Conservation (phyloP, 495 filamentous ascomycete species). For the Aspergillus indologenus region DNA sequence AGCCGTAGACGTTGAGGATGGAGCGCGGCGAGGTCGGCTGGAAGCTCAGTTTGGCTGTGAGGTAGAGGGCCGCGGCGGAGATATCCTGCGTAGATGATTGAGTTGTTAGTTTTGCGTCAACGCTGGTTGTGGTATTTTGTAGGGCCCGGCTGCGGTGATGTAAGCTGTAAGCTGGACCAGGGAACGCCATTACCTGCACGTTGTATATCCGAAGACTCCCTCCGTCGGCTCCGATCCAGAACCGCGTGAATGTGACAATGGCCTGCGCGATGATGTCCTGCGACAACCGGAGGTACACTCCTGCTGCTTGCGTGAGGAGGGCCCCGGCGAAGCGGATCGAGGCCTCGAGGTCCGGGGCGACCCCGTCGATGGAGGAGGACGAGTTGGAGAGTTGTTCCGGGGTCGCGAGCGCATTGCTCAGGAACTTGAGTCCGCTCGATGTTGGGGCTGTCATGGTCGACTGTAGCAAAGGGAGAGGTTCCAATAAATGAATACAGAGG, state of each 20-base stretch:
- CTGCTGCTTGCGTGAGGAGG: conserved; percentile 82
- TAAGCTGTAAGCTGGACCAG: too few relatives aligned
- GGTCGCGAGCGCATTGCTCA: conserved; percentile 86
- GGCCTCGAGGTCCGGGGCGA: conserved; percentile 76
- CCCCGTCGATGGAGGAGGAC: conserved; percentile 61
- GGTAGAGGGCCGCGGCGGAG: conserved; percentile 77
- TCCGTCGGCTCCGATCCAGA: conserved; percentile 70
- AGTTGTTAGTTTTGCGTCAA: conserved; percentile 3
- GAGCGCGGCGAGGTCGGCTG: conserved; percentile 72
- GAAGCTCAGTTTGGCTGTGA: conserved; percentile 80
- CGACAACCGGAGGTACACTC: conserved; percentile 77
- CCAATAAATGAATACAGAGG: too few relatives aligned
- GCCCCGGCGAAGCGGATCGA: conserved; percentile 55
- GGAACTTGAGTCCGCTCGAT: conserved; percentile 44
- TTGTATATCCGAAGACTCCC: conserved; percentile 58
- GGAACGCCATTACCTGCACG: conserved; percentile 44
- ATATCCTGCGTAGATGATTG: conserved; percentile 54
- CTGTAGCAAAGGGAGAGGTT: neutral
- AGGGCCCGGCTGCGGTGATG: too few relatives aligned
- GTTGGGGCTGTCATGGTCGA: conserved; percentile 23
- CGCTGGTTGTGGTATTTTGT: too few relatives aligned
- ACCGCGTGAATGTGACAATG: conserved; percentile 82
- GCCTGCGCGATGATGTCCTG: conserved; percentile 89
- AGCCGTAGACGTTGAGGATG: conserved; percentile 77
- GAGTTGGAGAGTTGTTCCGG: conserved; percentile 72